These are phyloP conservation scores for Neostapfia colusana DNA, from an alignment of 176 grass and related monocot species.

Conservation along the genomic window DNA sequence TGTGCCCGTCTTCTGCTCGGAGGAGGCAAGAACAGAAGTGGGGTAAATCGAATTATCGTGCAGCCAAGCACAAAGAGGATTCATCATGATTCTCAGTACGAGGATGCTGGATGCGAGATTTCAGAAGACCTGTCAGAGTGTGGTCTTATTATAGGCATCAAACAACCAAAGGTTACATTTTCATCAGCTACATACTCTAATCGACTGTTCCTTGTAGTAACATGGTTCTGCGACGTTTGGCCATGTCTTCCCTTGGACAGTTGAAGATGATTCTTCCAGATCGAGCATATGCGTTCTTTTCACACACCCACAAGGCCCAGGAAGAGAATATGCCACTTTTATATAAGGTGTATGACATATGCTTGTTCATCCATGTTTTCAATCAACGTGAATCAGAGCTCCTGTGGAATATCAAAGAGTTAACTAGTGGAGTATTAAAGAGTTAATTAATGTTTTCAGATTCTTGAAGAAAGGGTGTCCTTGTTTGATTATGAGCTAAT, in stretches of 20 bases:
- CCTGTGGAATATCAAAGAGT: slow-evolving; percentile 1
- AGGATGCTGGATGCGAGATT: slow-evolving; percentile 87
- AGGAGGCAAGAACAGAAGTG: slow-evolving; percentile 52
- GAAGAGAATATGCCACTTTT: slow-evolving; percentile 86
- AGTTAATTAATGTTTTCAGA: slow-evolving; percentile 59
- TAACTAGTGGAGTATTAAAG: too few species aligned
- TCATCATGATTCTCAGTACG: slow-evolving; percentile 80
- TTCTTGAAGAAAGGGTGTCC: slow-evolving; percentile 83
- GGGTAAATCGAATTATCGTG: slow-evolving; percentile 71
- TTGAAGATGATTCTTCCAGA: slow-evolving; percentile 84
- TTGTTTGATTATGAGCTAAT: slow-evolving; percentile 94
- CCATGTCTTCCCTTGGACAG: slow-evolving; percentile 35
- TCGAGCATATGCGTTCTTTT: slow-evolving; percentile 89
- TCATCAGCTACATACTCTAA: not conserved
- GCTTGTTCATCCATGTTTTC: slow-evolving; percentile 20
- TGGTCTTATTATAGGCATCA: slow-evolving; percentile 89
- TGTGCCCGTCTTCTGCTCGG: slow-evolving; percentile 77
- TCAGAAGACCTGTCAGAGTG: slow-evolving; percentile 82
- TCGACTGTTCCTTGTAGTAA: not conserved
- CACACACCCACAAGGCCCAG: slow-evolving; percentile 96
- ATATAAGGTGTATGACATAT: slow-evolving; percentile 64
- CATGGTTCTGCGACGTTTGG: not conserved
- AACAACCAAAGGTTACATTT: slow-evolving; percentile 79
- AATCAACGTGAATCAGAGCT: not conserved
- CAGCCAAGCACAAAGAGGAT: slow-evolving; percentile 95